A percentile compares a stretch with the other conserved stretches of the same genome.
Conservation (phyloP, 805 yeast species). For the Jamesozyma lodderae region DNA sequence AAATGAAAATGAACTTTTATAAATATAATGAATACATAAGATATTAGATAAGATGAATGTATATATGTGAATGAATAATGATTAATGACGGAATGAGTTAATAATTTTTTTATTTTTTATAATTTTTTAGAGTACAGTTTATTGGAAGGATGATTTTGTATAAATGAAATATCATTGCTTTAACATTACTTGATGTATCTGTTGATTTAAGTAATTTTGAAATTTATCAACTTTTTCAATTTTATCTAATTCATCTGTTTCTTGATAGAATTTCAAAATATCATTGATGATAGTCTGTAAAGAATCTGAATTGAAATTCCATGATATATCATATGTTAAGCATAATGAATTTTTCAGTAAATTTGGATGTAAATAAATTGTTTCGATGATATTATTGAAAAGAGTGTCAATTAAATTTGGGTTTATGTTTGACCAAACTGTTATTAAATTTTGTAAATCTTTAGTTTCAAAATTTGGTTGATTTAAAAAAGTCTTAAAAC, state of each 20-base stretch:
- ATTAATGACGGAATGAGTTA: too few relatives aligned
- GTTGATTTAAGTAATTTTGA: conserved; percentile 2
- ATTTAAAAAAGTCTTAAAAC: conserved; percentile 22
- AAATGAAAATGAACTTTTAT: too few relatives aligned
- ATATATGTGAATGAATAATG: too few relatives aligned
- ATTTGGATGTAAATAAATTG: conserved; percentile 19
- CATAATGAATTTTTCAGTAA: background rate
- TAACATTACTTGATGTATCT: background rate
- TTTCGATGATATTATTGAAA: conserved; percentile 28
- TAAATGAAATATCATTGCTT: background rate
- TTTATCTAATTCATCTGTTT: conserved; percentile 1
- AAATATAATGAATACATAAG: too few relatives aligned
- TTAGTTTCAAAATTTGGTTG: conserved; percentile 12
- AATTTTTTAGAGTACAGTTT: too few relatives aligned
- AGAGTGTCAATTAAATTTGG: conserved; percentile 16
- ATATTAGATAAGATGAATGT: too few relatives aligned
- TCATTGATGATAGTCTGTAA: conserved; percentile 3
- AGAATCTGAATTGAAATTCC: conserved; percentile 12
- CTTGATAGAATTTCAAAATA: conserved; percentile 1
- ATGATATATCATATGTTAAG: conserved; percentile 10
- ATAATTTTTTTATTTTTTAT: too few relatives aligned
- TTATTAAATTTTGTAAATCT: conserved; percentile 17
- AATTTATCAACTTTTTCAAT: conserved; percentile 1
- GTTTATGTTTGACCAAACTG: conserved; percentile 18
- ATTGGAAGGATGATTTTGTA: too few relatives aligned